These are phyloP conservation scores for Schwanniomyces sp. DNA, from an alignment of 805 yeast species.

Conservation along the genomic window DNA sequence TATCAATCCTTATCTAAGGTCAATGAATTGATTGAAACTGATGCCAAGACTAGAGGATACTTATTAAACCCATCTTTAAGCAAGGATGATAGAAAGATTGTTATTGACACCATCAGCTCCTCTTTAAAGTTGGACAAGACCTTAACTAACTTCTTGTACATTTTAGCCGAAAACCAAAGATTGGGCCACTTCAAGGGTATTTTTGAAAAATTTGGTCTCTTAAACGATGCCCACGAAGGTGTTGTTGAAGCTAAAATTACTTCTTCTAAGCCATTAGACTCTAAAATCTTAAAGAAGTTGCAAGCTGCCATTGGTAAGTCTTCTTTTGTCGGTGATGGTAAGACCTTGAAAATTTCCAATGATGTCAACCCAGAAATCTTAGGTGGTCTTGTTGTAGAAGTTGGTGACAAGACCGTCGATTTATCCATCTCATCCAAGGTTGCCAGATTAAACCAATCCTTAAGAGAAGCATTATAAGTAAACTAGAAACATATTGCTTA, in stretches of 20 bases:
- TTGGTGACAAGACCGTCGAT: slow-evolving; percentile 96
- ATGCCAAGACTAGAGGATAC: slow-evolving; percentile 59
- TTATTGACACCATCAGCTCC: slow-evolving; percentile 59
- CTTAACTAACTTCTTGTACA: slow-evolving; percentile 75
- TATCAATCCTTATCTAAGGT: slow-evolving; percentile 63
- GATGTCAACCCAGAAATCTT: slow-evolving; percentile 84
- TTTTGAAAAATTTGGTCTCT: slow-evolving; percentile 67
- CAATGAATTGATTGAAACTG: slow-evolving; percentile 54
- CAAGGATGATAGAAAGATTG: slow-evolving; percentile 66
- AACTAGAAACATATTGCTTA: not conserved
- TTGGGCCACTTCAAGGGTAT: slow-evolving; percentile 66
- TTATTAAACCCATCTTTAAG: slow-evolving; percentile 85
- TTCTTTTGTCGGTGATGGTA: slow-evolving; percentile 77
- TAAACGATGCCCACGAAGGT: slow-evolving; percentile 89
- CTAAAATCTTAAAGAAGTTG: slow-evolving; percentile 73
- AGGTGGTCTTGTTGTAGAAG: slow-evolving; percentile 95
- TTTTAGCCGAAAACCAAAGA: slow-evolving; percentile 94
- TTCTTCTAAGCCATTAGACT: slow-evolving; percentile 81
- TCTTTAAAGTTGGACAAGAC: slow-evolving; percentile 60
- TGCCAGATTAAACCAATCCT: slow-evolving; percentile 83
- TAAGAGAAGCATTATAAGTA: slow-evolving; percentile 77
- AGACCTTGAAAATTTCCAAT: slow-evolving; percentile 82
- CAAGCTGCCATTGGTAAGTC: slow-evolving; percentile 78
- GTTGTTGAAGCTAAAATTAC: slow-evolving; percentile 91
- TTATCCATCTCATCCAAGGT: slow-evolving; percentile 83